Percentiles rank a stretch among this genome's conserved stretches.
phyloP scores from a whole-genome alignment of 768 basidiomycete genomes.

The Kwoniella europaea region DNA sequence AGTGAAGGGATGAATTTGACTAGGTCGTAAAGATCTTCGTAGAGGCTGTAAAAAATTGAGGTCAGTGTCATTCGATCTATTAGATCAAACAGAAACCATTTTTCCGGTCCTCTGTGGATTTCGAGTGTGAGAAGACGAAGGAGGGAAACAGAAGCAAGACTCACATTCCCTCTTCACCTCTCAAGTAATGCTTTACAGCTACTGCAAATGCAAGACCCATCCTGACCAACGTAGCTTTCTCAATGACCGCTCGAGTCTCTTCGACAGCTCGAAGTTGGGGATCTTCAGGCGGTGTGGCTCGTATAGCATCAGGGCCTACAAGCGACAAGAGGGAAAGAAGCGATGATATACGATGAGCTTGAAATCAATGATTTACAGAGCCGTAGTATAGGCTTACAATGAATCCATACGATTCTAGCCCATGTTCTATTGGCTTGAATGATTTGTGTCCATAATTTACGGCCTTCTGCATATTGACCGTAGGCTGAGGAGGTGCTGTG shows the following conservation, averaged over 20 bases:
- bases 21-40: conserved; percentile 56
- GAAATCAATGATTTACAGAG: too few relatives aligned
- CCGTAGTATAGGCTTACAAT: conserved; percentile 25
- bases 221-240: conserved; percentile 50
- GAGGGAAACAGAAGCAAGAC: too few relatives aligned
- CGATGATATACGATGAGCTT: too few relatives aligned
- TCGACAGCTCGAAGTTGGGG: conserved; percentile 30
- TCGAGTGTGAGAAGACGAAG: too few relatives aligned
- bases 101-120: too few relatives aligned
- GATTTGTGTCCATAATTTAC: conserved; percentile 54
- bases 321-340: too few relatives aligned
- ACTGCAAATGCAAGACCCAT: conserved; percentile 54
- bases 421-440: conserved; percentile 48
- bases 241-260: conserved; percentile 34
- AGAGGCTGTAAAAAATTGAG: too few relatives aligned
- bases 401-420: conserved; percentile 55
- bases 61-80: too few relatives aligned
- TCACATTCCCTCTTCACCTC: conserved; percentile 57
- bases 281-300: conserved; percentile 29
- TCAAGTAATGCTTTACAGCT: conserved; percentile 55
- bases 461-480: conserved; percentile 52
- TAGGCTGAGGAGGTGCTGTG: conserved; percentile 50
- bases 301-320: conserved; percentile 40
- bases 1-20: conserved; percentile 53
- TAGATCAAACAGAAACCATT: too few relatives aligned